Base-by-base conservation (phyloP, 192 early-diverging fungal species). In the Backusella tarrabulga region DNA sequence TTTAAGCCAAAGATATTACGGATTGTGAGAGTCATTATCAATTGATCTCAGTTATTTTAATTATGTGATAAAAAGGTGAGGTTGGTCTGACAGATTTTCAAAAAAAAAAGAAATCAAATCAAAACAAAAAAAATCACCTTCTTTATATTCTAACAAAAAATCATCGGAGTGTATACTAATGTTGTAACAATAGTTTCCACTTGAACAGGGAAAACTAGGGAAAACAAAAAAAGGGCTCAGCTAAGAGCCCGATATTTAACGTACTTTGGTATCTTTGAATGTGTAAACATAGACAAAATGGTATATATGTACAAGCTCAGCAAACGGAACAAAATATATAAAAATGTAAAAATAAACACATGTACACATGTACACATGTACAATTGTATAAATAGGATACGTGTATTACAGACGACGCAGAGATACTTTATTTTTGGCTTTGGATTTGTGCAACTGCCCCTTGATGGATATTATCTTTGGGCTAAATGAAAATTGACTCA, bases 371-470 rank as follows among this genome's bases (percentile, higher is more conserved):
- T 60, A 60, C 54, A 26, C 56, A 60, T 60, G 56, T 63, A 63
- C 56, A 26, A 63, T 63, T 63, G 56, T 63, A 63, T 63, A 63
- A 63, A 63, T 63, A 63, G 56, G 56, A 63, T 63, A 63, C 23
- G 56, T 63, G 56, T 63, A 63, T 63, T 63, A 63, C 56, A 63
- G 1, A 12, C 26, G 26, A 63, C 56, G 11, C 26, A 63, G 23
- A 63, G 11, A 23, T 63, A 63, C 56, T 29, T 63, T 63, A 63
- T 63, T 63, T 60, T 63, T 63, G 56, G 56, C 3, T 63, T 63
- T 63, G 9, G 23, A 7, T 23, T 29, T 63, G 56, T 63, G 56
- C 56, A 26, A 63, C 56, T 63, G 56, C 56, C 56, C 56, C 56
- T 63, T 63, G 56, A 63, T 63, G 56, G 26, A 4, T 63, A 63